phyloP scores from a whole-genome alignment of 192 early-diverging fungal genomes.

The Pilaira anomala region DNA sequence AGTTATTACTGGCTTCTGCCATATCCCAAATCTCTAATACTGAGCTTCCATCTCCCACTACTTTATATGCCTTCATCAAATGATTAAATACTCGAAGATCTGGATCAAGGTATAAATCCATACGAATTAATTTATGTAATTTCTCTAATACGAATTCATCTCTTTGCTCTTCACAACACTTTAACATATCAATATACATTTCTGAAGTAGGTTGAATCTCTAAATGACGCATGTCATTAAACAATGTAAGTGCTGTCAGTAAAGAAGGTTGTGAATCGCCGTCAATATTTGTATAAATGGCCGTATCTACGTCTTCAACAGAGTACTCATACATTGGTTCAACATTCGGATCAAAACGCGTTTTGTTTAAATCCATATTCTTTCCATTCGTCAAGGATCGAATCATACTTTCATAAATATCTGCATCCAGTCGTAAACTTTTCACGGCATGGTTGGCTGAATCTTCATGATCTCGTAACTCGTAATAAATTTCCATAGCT shows the following conservation, averaged over 20 bases:
- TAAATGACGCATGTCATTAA: constrained; percentile 27
- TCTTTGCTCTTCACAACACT: not conserved
- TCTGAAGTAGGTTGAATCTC: not conserved
- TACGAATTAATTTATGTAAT: constrained; percentile 32
- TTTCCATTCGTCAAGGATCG: not conserved
- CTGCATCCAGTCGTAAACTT: not conserved
- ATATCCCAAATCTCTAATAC: constrained; percentile 36
- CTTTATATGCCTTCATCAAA: constrained; percentile 34
- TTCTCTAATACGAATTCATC: constrained; percentile 17
- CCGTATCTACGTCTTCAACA: constrained; percentile 2
- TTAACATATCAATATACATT: constrained; percentile 9
- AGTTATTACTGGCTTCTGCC: not conserved
- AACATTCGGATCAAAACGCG: not conserved
- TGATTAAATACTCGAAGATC: constrained; percentile 23
- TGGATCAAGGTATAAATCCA: constrained; percentile 33
- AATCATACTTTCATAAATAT: not conserved
- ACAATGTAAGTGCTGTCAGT: constrained; percentile 10
- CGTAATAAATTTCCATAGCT: constrained; percentile 30
- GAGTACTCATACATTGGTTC: constrained; percentile 5
- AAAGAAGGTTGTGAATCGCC: constrained; percentile 2
- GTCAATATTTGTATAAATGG: not conserved
- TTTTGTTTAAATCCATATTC: not conserved
- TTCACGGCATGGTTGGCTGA: not conserved
- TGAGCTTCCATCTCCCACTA: constrained; percentile 15
- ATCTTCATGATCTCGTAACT: constrained; percentile 15